Conservation (phyloP, 352 stramenopile species). For the Phytopythium montanum region DNA sequence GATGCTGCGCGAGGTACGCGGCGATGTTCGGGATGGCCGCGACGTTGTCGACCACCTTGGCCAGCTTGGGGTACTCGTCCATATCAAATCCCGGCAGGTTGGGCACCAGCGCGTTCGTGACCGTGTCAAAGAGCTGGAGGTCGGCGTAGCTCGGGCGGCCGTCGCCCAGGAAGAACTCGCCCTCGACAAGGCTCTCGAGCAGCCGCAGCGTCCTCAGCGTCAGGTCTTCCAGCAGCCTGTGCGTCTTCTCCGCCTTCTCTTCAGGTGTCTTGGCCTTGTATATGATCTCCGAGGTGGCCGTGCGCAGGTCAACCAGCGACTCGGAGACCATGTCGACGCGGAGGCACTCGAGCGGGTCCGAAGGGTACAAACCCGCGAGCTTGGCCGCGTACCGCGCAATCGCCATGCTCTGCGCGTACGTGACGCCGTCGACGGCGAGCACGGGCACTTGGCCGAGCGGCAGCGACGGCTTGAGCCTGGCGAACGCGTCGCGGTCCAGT, state of each 20-base stretch:
- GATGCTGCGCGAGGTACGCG: conserved; percentile 25
- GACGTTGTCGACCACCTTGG: conserved; percentile 27
- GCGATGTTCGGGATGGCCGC: conserved; percentile 31
- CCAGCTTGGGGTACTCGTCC: conserved; percentile 39
- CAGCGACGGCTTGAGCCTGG: conserved; percentile 43
- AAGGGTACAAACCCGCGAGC: conserved; percentile 27
- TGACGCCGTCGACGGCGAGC: conserved; percentile 40
- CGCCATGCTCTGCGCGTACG: conserved; percentile 32
- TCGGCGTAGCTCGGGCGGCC: conserved; percentile 36
- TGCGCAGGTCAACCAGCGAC: conserved; percentile 34
- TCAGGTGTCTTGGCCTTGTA: conserved; percentile 28
- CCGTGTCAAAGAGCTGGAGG: conserved; percentile 51
- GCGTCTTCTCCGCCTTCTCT: conserved; percentile 38
- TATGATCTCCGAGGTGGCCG: conserved; percentile 33
- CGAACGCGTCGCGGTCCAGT: conserved; percentile 38
- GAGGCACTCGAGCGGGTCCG: conserved; percentile 20
- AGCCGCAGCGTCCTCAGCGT: conserved; percentile 28
- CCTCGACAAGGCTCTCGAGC: conserved; percentile 40
- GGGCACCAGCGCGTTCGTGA: conserved; percentile 31
- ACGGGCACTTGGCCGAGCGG: conserved; percentile 47
- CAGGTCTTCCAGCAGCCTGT: conserved; percentile 31
- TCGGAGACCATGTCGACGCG: conserved; percentile 36
- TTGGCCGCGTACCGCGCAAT: conserved; percentile 45
- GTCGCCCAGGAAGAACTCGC: conserved; percentile 54
- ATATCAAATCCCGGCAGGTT: conserved; percentile 31